These are phyloP conservation scores for Leucocoprinus sp. DNA, from an alignment of 768 basidiomycete species.

Conservation along the genomic window DNA sequence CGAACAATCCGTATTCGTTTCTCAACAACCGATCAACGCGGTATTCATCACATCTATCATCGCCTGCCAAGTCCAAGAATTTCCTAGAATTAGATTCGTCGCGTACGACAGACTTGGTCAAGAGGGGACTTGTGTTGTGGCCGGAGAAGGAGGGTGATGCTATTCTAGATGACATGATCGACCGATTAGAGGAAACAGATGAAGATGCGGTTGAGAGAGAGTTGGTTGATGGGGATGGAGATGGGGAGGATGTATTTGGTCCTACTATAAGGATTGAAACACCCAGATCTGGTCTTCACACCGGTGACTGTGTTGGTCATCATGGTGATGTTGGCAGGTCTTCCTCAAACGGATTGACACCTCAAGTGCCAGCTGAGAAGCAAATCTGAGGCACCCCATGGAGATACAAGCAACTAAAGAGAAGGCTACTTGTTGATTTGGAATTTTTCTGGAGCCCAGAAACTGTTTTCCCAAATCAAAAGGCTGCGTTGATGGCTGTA, in stretches of 20 bases:
- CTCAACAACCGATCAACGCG: slow-evolving; percentile 22
- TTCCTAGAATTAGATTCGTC: slow-evolving; percentile 41
- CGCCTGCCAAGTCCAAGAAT: slow-evolving; percentile 27
- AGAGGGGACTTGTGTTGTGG: slow-evolving; percentile 46
- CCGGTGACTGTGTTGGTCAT: neutral
- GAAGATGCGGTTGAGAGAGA: slow-evolving; percentile 11
- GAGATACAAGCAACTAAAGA: neutral
- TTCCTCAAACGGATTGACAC: neutral
- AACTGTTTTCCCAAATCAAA: too few relatives aligned
- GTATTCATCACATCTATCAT: slow-evolving; percentile 30
- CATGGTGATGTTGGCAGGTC: neutral
- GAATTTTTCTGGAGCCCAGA: too few relatives aligned
- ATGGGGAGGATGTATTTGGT: slow-evolving; percentile 7
- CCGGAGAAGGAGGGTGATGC: slow-evolving; percentile 9
- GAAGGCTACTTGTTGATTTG: neutral
- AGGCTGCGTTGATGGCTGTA: neutral
- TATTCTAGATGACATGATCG: slow-evolving; percentile 5
- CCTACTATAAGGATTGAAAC: slow-evolving; percentile 4
- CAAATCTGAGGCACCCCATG: neutral
- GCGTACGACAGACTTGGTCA: slow-evolving; percentile 37
- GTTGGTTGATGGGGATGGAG: slow-evolving; percentile 4
- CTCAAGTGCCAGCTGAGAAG: neutral
- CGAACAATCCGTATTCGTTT: slow-evolving; percentile 6
- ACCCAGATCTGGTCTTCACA: neutral
- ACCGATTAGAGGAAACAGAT: slow-evolving; percentile 6